Evolutionary conservation across 176 grass and related monocot genomes (phyloP), one percentile per base, ranked within the genome.

Genomic region (Carex scoparia): DNA sequence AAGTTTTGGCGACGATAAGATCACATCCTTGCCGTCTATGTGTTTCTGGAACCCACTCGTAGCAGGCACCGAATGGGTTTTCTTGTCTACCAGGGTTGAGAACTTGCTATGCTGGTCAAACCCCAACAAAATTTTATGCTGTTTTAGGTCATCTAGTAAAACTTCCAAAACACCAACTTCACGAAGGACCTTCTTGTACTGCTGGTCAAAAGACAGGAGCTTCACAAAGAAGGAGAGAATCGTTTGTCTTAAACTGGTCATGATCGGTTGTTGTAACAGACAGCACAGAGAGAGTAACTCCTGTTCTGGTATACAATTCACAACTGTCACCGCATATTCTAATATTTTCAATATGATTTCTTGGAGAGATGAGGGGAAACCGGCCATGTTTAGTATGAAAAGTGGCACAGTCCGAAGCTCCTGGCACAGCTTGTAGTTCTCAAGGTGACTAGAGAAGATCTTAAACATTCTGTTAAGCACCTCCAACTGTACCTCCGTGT

Each of bases 391-490:
- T 80, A 96, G 90, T 19, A 99, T 99, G 76, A 99, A 96, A 71
- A 99, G 93, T 27, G 97, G 97, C 83, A 99, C 90, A 55, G 97
- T 99, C 27, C 97, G 90, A 27, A 99, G 84, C 84, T 96, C 91
- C 85, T 99, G 97, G 79, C 97, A 99, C 59, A 99, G 84, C 84
- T 90, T 94, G 79, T 99, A 99, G 66, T 99, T 99, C 84, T 99
- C 97, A 85, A 96, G 90, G 90, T 99, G 97, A 60, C 97, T 94
- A 2, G 97, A 99, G 85, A 99, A 99, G 85, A 99, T 95, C 86
- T 96, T 99, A 78, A 99, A 99, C 93, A 99, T 94, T 94, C 97
- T 93, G 86, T 99, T 96, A 48, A 99, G 88, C 85, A 99, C 97
- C 90, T 99, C 97, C 40, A 91, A 94, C 87, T 99, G 93, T 51